phyloP scores from a whole-genome alignment of 768 basidiomycete genomes.

The Hydnum rufescens region DNA sequence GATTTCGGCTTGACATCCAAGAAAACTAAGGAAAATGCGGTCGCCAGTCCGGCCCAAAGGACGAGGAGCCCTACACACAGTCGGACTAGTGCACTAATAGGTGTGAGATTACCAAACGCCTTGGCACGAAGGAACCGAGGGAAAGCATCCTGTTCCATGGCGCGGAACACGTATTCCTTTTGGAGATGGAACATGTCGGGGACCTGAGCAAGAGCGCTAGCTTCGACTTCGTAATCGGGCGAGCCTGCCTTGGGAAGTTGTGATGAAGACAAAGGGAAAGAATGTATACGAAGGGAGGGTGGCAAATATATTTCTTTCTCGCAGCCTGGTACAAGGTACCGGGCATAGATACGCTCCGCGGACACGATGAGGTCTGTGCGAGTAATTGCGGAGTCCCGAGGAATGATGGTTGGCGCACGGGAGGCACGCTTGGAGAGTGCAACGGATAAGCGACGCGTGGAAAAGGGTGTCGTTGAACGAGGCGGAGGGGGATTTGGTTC shows the following conservation, averaged over 20 bases:
- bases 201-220: constrained; percentile 61
- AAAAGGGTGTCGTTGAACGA: constrained; percentile 10
- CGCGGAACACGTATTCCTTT: constrained; percentile 92
- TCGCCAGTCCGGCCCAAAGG: constrained; percentile 89
- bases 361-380: constrained; percentile 78
- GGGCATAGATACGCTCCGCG: constrained; percentile 89
- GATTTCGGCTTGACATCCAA: constrained; percentile 84
- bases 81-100: constrained; percentile 69
- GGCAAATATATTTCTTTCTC: constrained; percentile 98
- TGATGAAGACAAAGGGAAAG: constrained; percentile 63
- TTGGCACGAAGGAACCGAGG: constrained; percentile 88
- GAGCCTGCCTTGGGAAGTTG: constrained; percentile 41
- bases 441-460: constrained; percentile 6
- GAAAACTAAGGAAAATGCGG: constrained; percentile 81
- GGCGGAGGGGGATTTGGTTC: constrained; percentile 2
- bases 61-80: constrained; percentile 67
- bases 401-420: constrained; percentile 76
- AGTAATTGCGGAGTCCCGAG: constrained; percentile 75
- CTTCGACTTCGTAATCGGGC: constrained; percentile 30
- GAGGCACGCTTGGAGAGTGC: constrained; percentile 10
- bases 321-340: constrained; percentile 75
- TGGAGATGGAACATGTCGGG: constrained; percentile 96
- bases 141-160: constrained; percentile 90
- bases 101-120: constrained; percentile 95
- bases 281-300: constrained; percentile 73